Evolutionary conservation across 2,329 filamentous ascomycete species (phyloP).

Genomic region (Periconia macrospinosa): DNA sequence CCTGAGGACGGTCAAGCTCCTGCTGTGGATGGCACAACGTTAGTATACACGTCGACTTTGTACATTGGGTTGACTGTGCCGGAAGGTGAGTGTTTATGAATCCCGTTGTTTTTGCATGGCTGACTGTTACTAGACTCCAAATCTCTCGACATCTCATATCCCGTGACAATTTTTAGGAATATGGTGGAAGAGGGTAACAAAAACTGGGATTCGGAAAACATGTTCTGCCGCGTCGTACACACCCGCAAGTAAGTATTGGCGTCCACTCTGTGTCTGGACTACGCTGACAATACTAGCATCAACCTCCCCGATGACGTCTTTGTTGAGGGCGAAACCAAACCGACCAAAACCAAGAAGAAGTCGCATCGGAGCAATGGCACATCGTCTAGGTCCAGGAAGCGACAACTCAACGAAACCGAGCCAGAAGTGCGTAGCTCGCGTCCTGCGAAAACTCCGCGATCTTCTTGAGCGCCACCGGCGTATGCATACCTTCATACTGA

Average conservation of each 20-base stretch:
- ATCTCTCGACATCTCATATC: conserved; percentile 75
- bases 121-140: conserved; percentile 2
- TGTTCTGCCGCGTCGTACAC: conserved; percentile 71
- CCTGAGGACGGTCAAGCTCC: conserved; percentile 39
- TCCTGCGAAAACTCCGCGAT: conserved; percentile 20
- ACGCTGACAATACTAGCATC: conserved; percentile 59
- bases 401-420: conserved; percentile 47
- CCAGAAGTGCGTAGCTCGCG: conserved; percentile 48
- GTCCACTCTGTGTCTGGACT: not conserved
- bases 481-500: conserved; percentile 30
- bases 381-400: conserved; percentile 40
- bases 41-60: conserved; percentile 85
- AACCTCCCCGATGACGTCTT: conserved; percentile 91
- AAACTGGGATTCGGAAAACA: conserved; percentile 59
- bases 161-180: conserved; percentile 85
- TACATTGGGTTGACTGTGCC: conserved; percentile 87
- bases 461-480: conserved; percentile 19
- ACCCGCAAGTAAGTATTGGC: conserved; percentile 74
- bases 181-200: conserved; percentile 78
- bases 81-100: conserved; percentile 60
- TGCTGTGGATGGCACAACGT: conserved; percentile 45
- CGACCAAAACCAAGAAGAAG: conserved; percentile 39
- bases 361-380: conserved; percentile 7
- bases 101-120: not conserved
- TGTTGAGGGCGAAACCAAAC: conserved; percentile 67